Evolutionary conservation across 768 basidiomycete species (phyloP), one percentile per base, ranked within the genome.

Genomic region (Lepiota brunneoincarnata): DNA sequence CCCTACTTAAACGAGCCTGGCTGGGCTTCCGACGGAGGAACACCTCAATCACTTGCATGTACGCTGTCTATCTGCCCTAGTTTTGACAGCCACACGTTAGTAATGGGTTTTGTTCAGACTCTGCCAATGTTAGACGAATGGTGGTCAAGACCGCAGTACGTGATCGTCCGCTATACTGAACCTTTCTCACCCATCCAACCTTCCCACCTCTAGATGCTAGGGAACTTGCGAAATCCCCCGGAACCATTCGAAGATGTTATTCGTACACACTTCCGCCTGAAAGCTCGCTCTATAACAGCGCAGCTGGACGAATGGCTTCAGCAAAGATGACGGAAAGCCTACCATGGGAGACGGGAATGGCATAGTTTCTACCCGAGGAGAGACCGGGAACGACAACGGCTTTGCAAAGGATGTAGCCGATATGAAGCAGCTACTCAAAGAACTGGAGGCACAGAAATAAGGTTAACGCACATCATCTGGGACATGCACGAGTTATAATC

Each of bases 1-100:
- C 91, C 95, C 7, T 96, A 94, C 66, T 69, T 93, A 56, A 96
- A 96, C 60, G 94, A 98, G 67, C 94, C 94, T 17, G 93, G 89
- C 21, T 91, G 90, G 90, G 86, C 90, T 18, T 71, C 70, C 38
- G 79, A 81, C 53, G 82, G 77, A 14, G 92, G 92, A 23, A 88
- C 85, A 21, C 79, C 89, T 2, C 79, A 83, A 59, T 93, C 92
- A 28, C 77, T 75, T 61, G 84, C 87, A 43, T 94, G 91, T 93
- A 68, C 69, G 83, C 68, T 38, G n/a, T 23, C 38, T 28, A 20
- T 23, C 38, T 28, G 21, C 45, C 20, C 20, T 38, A 28, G 31
- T 15, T 51, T 51, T 18, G 51, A 46, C 15, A 55, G 15, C 57
- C 36, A 38, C 11, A 11, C 20, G 7, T 17, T 17, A 40, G 42